Evolutionary conservation across 1,284 basidiomycete species (phyloP), one percentile per base, ranked within the genome.

Genomic region (Tilletia walkeri): DNA sequence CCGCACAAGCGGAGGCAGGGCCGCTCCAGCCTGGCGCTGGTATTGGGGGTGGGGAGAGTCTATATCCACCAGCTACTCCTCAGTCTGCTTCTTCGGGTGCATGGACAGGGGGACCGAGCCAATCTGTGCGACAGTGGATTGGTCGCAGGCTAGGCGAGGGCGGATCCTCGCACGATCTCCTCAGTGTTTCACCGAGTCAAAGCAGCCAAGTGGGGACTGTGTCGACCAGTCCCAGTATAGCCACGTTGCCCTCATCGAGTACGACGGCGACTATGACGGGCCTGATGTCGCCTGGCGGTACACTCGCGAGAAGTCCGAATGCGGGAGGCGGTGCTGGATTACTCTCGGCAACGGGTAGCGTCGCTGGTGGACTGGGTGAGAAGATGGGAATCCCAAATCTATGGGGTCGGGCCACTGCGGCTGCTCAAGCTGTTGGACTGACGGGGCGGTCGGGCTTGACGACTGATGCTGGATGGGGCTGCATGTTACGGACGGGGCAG

Each of bases 401-500:
- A 18, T 81, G 79, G 79, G 72, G 73, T 34, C 72, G 79, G 3
- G 78, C 79, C 9, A 80, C 78, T 0, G 79, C 79, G 10, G 79
- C 76, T 2, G 78, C 75, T 5, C 78, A 79, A 59, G 76, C 78
- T 7, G 76, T 76, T 14, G 79, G 79, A 4, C 49, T 70, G 34
- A 59, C 49, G 20, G 70, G 70, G 63, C 66, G 69, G n/a, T 69
- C 67, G n/a, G 91, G 91, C 0, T 90, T 93, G 88, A 93, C 90
- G n/a, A 92, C 89, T 75, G 95, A 99, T 86, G 87, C 93, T 0
- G 95, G 95, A 0, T 99, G 95, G 95, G 95, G 95, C 0, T 99
- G 95, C 84, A 98, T 99, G 95, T 84, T 98, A 38, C 86, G 95
- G 34, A 98, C 95, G 0, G 95, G 94, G 0, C 95, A 98, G 85